phyloP scores from a whole-genome alignment of 306 rosid species.

The Prinsepia uniflora region DNA sequence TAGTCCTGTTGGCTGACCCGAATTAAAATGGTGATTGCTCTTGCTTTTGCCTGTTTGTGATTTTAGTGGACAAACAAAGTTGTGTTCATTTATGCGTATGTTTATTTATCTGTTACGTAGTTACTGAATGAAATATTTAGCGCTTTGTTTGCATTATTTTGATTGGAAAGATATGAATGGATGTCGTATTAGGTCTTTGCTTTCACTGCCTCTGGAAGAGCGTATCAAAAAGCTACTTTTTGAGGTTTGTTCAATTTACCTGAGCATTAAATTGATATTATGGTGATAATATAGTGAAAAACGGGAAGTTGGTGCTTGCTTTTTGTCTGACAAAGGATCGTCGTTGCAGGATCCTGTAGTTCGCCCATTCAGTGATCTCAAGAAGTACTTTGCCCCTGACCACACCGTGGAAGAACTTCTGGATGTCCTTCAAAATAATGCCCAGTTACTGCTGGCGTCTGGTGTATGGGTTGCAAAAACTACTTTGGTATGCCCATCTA shows the following conservation, averaged over 20 bases:
- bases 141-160: no score
- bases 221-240: slow-evolving; percentile 63
- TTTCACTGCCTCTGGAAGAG: slow-evolving; percentile 63
- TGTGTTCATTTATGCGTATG: no score
- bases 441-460: slow-evolving; percentile 40
- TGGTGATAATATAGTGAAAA: slow-evolving; percentile 8
- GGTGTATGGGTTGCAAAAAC: slow-evolving; percentile 84
- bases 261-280: neutral
- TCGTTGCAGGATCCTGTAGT: slow-evolving; percentile 51
- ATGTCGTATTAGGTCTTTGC: slow-evolving; percentile 53
- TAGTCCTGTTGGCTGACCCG: no score
- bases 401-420: slow-evolving; percentile 49
- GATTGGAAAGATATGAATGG: no score
- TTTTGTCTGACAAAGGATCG: no score
- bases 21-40: no score
- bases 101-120: no score
- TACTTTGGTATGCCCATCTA: slow-evolving; percentile 33
- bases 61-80: no score
- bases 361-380: slow-evolving; percentile 60
- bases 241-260: slow-evolving; percentile 57
- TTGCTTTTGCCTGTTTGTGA: no score
- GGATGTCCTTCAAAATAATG: slow-evolving; percentile 57
- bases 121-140: no score
- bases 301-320: neutral
- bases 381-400: slow-evolving; percentile 78